Evolutionary conservation across 371 early-diverging fungal genomes (phyloP).

Genomic region (Blakeslea trispora): DNA sequence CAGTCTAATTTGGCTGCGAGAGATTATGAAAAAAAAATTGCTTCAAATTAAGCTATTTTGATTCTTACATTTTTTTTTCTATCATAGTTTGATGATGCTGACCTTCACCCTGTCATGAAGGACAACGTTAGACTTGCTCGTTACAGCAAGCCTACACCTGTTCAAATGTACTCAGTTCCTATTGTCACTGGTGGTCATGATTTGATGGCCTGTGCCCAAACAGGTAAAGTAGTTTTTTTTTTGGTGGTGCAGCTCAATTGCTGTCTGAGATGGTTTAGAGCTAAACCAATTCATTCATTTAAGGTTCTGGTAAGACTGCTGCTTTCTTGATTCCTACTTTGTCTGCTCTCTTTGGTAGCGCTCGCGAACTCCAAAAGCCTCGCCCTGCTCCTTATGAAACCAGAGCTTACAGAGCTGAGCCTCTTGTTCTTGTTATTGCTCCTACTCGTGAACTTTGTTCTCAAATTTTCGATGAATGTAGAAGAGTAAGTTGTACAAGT

Average conservation of each 20-base stretch:
- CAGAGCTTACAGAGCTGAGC: slow-evolving; percentile 35
- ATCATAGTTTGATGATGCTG: slow-evolving; percentile 54
- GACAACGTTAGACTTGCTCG: slow-evolving; percentile 59
- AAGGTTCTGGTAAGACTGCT: slow-evolving; percentile 72
- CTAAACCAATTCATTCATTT: neutral
- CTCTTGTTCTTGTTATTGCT: slow-evolving; percentile 48
- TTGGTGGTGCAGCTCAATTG: too few relatives aligned
- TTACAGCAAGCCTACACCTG: slow-evolving; percentile 70
- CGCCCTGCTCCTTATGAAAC: slow-evolving; percentile 24
- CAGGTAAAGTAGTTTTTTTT: slow-evolving; percentile 46
- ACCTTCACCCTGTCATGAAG: slow-evolving; percentile 49
- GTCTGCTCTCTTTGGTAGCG: slow-evolving; percentile 35
- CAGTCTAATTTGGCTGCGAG: slow-evolving; percentile 19
- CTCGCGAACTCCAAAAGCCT: slow-evolving; percentile 28
- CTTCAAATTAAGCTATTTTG: too few relatives aligned
- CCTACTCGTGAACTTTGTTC: slow-evolving; percentile 52
- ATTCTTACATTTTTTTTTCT: too few relatives aligned
- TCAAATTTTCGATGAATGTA: slow-evolving; percentile 53
- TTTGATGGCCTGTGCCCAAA: slow-evolving; percentile 82
- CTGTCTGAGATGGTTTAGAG: neutral
- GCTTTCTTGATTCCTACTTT: slow-evolving; percentile 67
- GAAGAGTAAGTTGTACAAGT: slow-evolving; percentile 32
- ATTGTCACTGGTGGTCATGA: slow-evolving; percentile 66
- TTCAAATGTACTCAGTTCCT: slow-evolving; percentile 72
- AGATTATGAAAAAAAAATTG: slow-evolving; percentile 47